Conservation (phyloP, 1,139 yeast genomes). For the Candida tetrigidarum region DNA sequence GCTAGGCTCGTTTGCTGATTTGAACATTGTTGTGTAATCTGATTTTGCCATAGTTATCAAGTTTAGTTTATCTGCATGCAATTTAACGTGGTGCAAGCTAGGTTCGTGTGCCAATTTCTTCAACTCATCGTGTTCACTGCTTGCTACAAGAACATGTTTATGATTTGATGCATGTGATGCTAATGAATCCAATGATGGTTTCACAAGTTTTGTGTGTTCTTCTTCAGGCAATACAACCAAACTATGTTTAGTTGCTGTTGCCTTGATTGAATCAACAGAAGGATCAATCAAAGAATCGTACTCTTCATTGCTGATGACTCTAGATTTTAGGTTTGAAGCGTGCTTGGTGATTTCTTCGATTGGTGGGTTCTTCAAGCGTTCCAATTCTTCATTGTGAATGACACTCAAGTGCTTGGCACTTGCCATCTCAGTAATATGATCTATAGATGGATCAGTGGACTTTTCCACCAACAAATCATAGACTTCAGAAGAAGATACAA, state of each 20-base stretch:
- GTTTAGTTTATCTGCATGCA: constrained; percentile 39
- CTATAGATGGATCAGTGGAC: constrained; percentile 25
- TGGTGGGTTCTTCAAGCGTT: constrained; percentile 14
- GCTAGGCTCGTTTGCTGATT: constrained; percentile 39
- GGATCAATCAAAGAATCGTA: constrained; percentile 26
- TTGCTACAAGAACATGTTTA: constrained; percentile 16
- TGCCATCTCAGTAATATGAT: constrained; percentile 36
- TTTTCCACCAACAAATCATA: constrained; percentile 32
- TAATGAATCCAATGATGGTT: constrained; percentile 32
- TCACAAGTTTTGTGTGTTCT: constrained; percentile 18
- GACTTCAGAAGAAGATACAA: constrained; percentile 31
- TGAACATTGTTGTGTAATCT: constrained; percentile 42
- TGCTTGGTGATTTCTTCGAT: constrained; percentile 15
- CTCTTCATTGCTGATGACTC: constrained; percentile 20
- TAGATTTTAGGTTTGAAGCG: constrained; percentile 17
- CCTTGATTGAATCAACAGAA: constrained; percentile 21
- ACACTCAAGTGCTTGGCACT: constrained; percentile 10
- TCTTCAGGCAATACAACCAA: constrained; percentile 21
- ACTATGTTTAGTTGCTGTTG: constrained; percentile 20
- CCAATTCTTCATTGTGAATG: constrained; percentile 16
- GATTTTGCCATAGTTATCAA: constrained; percentile 36
- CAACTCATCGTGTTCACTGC: constrained; percentile 23
- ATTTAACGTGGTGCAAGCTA: constrained; percentile 35
- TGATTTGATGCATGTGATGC: constrained; percentile 19
- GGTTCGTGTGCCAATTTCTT: constrained; percentile 34